Conservation (phyloP, 1,284 basidiomycete genomes). For the Rugosomyces carneus region DNA sequence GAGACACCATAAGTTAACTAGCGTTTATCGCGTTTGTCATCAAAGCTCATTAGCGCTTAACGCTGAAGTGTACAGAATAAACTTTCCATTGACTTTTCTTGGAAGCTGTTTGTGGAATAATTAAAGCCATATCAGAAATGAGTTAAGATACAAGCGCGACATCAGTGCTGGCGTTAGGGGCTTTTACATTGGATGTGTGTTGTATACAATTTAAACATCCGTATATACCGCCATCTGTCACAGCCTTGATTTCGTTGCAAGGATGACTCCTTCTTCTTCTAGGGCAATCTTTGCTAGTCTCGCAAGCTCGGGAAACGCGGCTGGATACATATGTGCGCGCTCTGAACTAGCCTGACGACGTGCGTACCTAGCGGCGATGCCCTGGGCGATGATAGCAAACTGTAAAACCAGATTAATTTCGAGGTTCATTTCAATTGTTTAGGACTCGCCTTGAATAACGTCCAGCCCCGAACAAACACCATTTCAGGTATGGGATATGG, state of each 20-base stretch:
- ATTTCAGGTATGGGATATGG: constrained; percentile 72
- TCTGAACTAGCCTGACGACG: constrained; percentile 85
- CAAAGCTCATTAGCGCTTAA: no score
- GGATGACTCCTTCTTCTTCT: constrained; percentile 41
- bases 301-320: constrained; percentile 62
- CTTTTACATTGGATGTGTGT: neutral
- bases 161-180: no score
- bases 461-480: constrained; percentile 80
- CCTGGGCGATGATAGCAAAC: constrained; percentile 86
- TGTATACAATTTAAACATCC: neutral
- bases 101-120: no score
- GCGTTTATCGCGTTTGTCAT: neutral
- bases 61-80: no score
- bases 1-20: no score
- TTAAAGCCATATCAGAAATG: no score
- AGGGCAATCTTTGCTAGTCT: constrained; percentile 54
- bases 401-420: constrained; percentile 26
- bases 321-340: constrained; percentile 50
- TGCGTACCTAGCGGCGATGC: constrained; percentile 86
- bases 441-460: constrained; percentile 71
- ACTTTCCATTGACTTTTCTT: no score
- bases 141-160: no score
- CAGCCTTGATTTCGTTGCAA: constrained; percentile 24
- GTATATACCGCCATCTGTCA: neutral
- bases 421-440: neutral